phyloP scores from a whole-genome alignment of 768 basidiomycete genomes.

The Lentinula guzmanii region DNA sequence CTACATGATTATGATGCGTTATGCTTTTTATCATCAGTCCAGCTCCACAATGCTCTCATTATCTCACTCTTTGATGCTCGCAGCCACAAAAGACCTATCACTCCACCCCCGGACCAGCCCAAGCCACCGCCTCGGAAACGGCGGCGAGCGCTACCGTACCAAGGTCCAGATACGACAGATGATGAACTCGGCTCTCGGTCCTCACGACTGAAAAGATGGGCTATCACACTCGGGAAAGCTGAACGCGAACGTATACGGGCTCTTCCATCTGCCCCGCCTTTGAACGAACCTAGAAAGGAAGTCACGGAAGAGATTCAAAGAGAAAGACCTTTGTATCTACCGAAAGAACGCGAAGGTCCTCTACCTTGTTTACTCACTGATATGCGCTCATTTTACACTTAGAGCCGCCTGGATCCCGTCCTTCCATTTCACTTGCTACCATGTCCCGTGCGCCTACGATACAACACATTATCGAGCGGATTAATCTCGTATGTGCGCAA shows the following conservation, averaged over 20 bases:
- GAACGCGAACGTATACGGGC: conserved; percentile 68
- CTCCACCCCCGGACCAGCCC: conserved; percentile 58
- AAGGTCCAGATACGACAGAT: conserved; percentile 53
- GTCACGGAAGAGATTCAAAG: conserved; percentile 58
- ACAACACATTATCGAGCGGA: conserved; percentile 73
- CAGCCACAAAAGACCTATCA: conserved; percentile 59
- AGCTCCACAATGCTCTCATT: conserved; percentile 78
- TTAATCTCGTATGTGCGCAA: conserved; percentile 78
- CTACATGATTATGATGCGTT: conserved; percentile 14
- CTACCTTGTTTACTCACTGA: not conserved
- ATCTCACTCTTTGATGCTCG: conserved; percentile 82
- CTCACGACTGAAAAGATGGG: conserved; percentile 66
- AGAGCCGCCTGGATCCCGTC: conserved; percentile 69
- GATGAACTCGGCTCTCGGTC: conserved; percentile 53
- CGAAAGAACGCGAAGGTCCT: conserved; percentile 61
- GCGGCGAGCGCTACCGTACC: conserved; percentile 63
- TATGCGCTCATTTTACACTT: not conserved
- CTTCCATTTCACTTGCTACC: conserved; percentile 69
- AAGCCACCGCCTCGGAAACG: conserved; percentile 52
- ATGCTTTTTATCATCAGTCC: conserved; percentile 36
- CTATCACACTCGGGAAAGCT: conserved; percentile 61
- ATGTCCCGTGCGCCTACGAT: conserved; percentile 66
- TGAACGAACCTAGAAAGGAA: conserved; percentile 40
- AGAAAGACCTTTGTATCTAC: conserved; percentile 61
- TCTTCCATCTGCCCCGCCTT: conserved; percentile 35